Evolutionary conservation across 2,329 filamentous ascomycete genomes (phyloP), one percentile per base, ranked within the genome.

Genomic region (Nemania diffusa): DNA sequence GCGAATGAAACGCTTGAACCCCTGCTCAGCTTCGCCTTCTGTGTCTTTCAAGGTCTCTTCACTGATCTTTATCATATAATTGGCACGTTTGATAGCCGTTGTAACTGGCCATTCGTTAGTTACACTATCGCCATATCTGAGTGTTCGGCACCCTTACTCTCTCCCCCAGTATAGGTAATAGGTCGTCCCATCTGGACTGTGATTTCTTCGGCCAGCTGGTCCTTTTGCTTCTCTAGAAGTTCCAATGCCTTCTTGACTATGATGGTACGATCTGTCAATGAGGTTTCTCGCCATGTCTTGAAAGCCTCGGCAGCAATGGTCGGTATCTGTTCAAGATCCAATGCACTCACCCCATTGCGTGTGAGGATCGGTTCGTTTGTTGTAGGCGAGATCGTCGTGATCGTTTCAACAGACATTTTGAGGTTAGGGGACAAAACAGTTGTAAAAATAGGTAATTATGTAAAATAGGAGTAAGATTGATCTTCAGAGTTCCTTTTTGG

Each of bases 111-210:
- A 40, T 20, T 53, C 5, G 52, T 74, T 57, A 76, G 67, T 32
- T 17, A 52, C 7, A 51, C 17, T 1, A 29, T 55, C 5, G 57
- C 13, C 9, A 5, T n/a, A 46, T n/a, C 34, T 15, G 3, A 3
- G 9, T 4, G 48, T 57, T 17, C 57, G 40, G 20, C 24, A 34
- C 0, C 4, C 51, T 65, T 69, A 77, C 75, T 73, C 82, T 98
- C 95, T 73, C 90, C 93, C 53, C 87, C 90, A 0, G 92, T 92
- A 79, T 95, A 97, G 42, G 91, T 87, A 75, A 97, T 97, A 37
- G 95, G 95, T 22, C 95, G 87, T 48, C 95, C 95, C 94, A 98
- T 98, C 83, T 98, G 94, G 78, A 93, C 90, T 0, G 94, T 97
- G 67, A 98, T 83, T 79, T 97, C 94, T 72, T 88, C 86, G 5